These are phyloP conservation scores for Dentiscutata heterogama DNA, from an alignment of 371 early-diverging fungal species.

Conservation along the genomic window DNA sequence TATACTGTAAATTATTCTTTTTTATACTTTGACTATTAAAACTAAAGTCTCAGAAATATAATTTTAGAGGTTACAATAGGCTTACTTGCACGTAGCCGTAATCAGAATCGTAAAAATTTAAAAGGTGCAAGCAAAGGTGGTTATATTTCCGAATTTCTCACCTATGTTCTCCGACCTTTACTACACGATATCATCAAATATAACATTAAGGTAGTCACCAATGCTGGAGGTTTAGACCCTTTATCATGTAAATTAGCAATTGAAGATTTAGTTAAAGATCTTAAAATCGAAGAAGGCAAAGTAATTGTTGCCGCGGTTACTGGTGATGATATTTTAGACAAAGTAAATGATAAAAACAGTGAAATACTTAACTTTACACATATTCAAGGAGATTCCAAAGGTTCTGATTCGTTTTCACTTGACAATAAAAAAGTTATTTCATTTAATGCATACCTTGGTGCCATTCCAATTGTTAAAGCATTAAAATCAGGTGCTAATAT, in stretches of 20 bases:
- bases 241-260: slow-evolving; percentile 75
- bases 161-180: slow-evolving; percentile 63
- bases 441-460: slow-evolving; percentile 74
- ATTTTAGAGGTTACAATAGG: slow-evolving; percentile 79
- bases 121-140: slow-evolving; percentile 66
- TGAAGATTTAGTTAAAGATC: slow-evolving; percentile 61
- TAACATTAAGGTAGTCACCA: slow-evolving; percentile 76
- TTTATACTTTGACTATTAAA: background rate
- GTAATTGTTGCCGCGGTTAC: slow-evolving; percentile 74
- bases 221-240: slow-evolving; percentile 81
- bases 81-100: slow-evolving; percentile 70
- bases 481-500: slow-evolving; percentile 73
- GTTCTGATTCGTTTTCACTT: slow-evolving; percentile 64
- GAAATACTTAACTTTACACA: slow-evolving; percentile 65
- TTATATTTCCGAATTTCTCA: slow-evolving; percentile 73
- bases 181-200: slow-evolving; percentile 66
- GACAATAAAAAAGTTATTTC: slow-evolving; percentile 64
- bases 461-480: slow-evolving; percentile 68
- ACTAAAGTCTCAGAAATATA: background rate
- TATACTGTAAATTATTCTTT: background rate
- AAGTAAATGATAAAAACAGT: slow-evolving; percentile 50
- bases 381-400: slow-evolving; percentile 57
- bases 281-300: slow-evolving; percentile 52
- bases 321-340: slow-evolving; percentile 71
- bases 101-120: slow-evolving; percentile 50